Conservation (phyloP, 192 early-diverging fungal species). For the Coemansia sp. region DNA sequence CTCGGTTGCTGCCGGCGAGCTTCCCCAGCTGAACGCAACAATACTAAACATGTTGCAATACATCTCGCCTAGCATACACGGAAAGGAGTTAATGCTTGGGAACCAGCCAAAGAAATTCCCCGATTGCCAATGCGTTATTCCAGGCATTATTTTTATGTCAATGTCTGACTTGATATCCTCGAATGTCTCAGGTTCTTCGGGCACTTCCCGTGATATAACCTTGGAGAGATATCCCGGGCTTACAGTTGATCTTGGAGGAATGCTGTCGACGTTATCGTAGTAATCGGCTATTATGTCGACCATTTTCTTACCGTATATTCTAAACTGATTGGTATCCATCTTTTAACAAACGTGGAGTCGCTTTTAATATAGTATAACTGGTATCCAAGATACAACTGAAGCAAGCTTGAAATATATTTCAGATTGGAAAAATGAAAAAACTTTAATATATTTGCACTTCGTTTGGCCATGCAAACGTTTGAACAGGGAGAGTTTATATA, state of each 20-base stretch:
- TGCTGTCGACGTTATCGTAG: slow-evolving; percentile 49
- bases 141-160: slow-evolving; percentile 56
- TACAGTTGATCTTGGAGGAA: slow-evolving; percentile 48
- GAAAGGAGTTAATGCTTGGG: slow-evolving; percentile 50
- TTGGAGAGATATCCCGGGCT: slow-evolving; percentile 55
- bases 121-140: slow-evolving; percentile 64
- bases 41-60: slow-evolving; percentile 55
- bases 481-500: no score
- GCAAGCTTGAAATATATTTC: no score
- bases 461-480: no score
- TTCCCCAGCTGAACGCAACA: slow-evolving; percentile 54
- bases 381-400: no score
- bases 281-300: slow-evolving; percentile 58
- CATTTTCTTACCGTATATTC: slow-evolving; percentile 51
- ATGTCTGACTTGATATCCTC: slow-evolving; percentile 39
- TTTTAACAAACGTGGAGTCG: no score
- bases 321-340: slow-evolving; percentile 50
- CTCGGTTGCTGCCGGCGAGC: slow-evolving; percentile 58
- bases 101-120: slow-evolving; percentile 60
- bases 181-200: slow-evolving; percentile 39
- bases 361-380: no score
- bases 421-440: no score
- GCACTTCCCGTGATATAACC: slow-evolving; percentile 48
- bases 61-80: slow-evolving; percentile 59
- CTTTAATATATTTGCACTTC: no score